These are phyloP conservation scores for Quercus cerris DNA, from an alignment of 306 rosid genomes.

Conservation along the genomic window DNA sequence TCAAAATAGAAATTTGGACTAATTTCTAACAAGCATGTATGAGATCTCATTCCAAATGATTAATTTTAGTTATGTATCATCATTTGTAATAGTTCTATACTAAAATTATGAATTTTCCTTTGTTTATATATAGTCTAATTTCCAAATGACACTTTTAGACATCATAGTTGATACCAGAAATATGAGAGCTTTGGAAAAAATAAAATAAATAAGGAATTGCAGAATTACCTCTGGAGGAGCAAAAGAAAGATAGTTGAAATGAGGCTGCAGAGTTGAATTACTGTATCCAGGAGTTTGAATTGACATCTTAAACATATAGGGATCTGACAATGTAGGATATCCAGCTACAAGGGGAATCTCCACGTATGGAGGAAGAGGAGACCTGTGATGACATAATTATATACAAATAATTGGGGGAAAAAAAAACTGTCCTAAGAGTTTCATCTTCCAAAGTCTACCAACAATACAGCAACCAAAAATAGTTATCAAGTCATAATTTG, in stretches of 20 bases:
- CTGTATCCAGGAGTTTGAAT: slow-evolving; percentile 63
- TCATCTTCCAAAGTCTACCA: neutral
- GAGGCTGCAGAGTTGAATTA: slow-evolving; percentile 48
- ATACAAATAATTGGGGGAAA: neutral
- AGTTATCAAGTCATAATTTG: too few relatives aligned
- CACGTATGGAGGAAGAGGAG: slow-evolving; percentile 49
- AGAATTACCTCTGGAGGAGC: slow-evolving; percentile 92
- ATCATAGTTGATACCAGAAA: neutral
- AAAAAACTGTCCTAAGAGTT: neutral
- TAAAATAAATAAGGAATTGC: too few relatives aligned
- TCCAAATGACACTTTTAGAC: too few relatives aligned
- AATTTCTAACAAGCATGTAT: too few relatives aligned
- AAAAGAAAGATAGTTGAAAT: slow-evolving; percentile 68
- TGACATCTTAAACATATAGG: slow-evolving; percentile 41
- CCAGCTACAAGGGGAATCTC: slow-evolving; percentile 59
- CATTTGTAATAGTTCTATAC: too few relatives aligned
- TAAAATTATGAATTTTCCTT: too few relatives aligned
- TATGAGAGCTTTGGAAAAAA: too few relatives aligned
- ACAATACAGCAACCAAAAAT: too few relatives aligned
- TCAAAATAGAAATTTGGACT: too few relatives aligned
- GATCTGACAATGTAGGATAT: slow-evolving; percentile 71
- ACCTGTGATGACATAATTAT: slow-evolving; percentile 38
- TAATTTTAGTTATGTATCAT: too few relatives aligned
- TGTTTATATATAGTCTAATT: too few relatives aligned
- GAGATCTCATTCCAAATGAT: too few relatives aligned